These are phyloP conservation scores for Clonostachys chloroleuca DNA, from an alignment of 2,329 filamentous ascomycete genomes.

Conservation along the genomic window DNA sequence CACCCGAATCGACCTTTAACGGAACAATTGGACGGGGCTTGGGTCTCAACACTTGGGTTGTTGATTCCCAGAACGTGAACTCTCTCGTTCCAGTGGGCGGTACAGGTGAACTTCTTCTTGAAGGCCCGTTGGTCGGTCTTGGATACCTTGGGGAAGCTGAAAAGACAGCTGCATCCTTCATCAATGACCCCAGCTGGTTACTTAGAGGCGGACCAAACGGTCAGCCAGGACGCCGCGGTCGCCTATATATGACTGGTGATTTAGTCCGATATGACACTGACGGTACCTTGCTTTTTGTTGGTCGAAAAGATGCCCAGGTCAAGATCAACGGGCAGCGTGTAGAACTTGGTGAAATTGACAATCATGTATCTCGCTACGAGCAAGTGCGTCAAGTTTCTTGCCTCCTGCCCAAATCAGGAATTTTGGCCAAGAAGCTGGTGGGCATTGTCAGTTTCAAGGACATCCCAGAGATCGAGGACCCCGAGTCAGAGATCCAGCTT, in stretches of 20 bases:
- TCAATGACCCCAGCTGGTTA: neutral
- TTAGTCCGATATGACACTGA: constrained; percentile 7
- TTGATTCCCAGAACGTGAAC: constrained; percentile 7
- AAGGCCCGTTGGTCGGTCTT: constrained; percentile 29
- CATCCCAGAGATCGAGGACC: no score
- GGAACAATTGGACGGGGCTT: neutral
- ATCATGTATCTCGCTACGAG: no score
- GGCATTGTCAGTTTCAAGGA: neutral
- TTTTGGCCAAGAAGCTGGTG: neutral
- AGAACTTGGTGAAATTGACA: constrained; percentile 9
- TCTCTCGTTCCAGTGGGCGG: constrained; percentile 2
- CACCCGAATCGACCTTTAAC: neutral
- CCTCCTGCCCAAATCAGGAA: neutral
- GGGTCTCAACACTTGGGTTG: constrained; percentile 9
- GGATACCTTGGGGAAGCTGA: constrained; percentile 36
- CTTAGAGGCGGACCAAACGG: constrained; percentile 13
- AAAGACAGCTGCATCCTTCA: constrained; percentile 14
- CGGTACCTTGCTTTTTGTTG: constrained; percentile 7
- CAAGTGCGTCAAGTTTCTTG: neutral
- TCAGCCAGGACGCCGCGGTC: constrained; percentile 19
- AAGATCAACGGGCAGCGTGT: constrained; percentile 19
- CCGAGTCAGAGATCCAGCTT: constrained; percentile 6
- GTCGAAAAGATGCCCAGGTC: constrained; percentile 46
- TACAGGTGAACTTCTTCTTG: constrained; percentile 8
- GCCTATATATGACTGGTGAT: constrained; percentile 9